phyloP scores from a whole-genome alignment of 352 stramenopile genomes.

The Phytophthora aleatoria region DNA sequence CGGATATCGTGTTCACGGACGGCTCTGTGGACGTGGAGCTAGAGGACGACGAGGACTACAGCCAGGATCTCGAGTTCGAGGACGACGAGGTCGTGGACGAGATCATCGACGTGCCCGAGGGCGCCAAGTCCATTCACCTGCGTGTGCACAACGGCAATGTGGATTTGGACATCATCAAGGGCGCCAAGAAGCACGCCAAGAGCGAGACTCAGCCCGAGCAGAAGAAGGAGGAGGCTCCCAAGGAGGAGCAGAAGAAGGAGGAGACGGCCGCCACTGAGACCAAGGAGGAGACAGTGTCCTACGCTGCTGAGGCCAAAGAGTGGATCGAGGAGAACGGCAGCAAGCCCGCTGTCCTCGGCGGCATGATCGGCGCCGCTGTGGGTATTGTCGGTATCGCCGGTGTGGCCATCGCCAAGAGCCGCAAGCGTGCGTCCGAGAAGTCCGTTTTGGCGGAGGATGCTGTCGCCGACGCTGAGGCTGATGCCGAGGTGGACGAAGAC shows the following conservation, averaged over 20 bases:
- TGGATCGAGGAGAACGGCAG: constrained; percentile 47
- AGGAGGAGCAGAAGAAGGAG: constrained; percentile 27
- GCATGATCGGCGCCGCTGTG: constrained; percentile 50
- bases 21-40: constrained; percentile 48
- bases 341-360: constrained; percentile 44
- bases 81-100: constrained; percentile 46
- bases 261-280: constrained; percentile 9
- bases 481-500: constrained; percentile 41
- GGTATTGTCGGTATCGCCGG: constrained; percentile 50
- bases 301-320: constrained; percentile 42
- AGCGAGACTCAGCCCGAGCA: constrained; percentile 23
- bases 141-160: constrained; percentile 54
- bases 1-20: constrained; percentile 37
- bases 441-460: constrained; percentile 47
- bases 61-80: constrained; percentile 52
- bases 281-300: constrained; percentile 42
- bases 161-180: constrained; percentile 61
- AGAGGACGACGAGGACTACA: constrained; percentile 53
- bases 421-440: constrained; percentile 48
- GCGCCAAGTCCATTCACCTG: constrained; percentile 51
- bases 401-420: constrained; percentile 50
- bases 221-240: constrained; percentile 30
- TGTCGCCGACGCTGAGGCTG: constrained; percentile 41
- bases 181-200: constrained; percentile 18
- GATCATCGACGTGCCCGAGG: constrained; percentile 51